Percentiles rank a stretch among this genome's conserved stretches.
These are phyloP conservation scores for Zygosaccharomyces pseudobailii DNA, from an alignment of 1,139 yeast genomes.

Conservation along the genomic window DNA sequence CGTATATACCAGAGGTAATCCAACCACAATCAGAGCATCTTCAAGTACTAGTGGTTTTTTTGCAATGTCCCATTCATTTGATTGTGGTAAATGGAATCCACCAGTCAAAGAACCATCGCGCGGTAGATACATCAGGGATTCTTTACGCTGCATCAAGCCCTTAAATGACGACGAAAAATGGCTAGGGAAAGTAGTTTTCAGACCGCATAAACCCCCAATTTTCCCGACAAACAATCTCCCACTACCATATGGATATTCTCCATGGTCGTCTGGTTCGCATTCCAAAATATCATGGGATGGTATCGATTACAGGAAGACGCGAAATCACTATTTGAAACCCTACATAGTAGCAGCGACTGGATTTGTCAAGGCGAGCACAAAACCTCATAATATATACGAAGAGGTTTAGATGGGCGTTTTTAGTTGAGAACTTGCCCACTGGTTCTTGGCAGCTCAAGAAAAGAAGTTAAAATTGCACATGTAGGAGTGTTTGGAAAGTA, in stretches of 20 bases:
- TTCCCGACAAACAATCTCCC: constrained; percentile 29
- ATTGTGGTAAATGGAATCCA: constrained; percentile 48
- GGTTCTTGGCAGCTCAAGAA: not conserved
- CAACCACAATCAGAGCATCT: constrained; percentile 19
- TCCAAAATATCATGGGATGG: constrained; percentile 5
- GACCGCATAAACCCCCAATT: constrained; percentile 37
- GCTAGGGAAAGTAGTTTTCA: constrained; percentile 47
- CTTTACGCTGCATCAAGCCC: constrained; percentile 55
- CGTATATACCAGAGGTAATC: constrained; percentile 23
- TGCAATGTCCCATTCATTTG: constrained; percentile 25
- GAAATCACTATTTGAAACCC: constrained; percentile 23
- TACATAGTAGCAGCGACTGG: constrained; percentile 31
- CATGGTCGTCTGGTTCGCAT: constrained; percentile 5
- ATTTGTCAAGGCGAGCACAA: constrained; percentile 16
- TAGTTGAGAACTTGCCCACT: not conserved
- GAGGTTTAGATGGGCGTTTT: constrained; percentile 1
- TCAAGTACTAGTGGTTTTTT: constrained; percentile 24
- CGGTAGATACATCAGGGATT: constrained; percentile 47
- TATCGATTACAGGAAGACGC: constrained; percentile 11
- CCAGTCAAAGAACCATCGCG: constrained; percentile 39
- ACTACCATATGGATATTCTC: constrained; percentile 14
- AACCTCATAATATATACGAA: constrained; percentile 11
- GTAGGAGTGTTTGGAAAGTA: no score
- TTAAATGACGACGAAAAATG: constrained; percentile 50
- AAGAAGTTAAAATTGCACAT: not conserved